Evolutionary conservation across 768 basidiomycete species (phyloP), one percentile per base, ranked within the genome.

Genomic region (Naganishia vaughanmartiniae): DNA sequence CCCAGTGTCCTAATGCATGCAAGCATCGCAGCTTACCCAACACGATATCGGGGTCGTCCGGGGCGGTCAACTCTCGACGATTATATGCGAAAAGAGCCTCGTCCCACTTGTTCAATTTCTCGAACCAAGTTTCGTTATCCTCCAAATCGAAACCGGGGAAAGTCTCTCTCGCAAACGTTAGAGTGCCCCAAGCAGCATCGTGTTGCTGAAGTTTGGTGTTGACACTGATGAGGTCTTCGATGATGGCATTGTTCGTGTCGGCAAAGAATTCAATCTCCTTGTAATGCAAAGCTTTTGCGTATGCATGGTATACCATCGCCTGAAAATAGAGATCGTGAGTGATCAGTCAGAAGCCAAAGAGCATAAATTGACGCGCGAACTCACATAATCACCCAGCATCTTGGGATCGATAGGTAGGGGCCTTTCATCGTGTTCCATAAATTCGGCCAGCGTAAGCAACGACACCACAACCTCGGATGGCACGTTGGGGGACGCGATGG

Each of bases 361-460:
- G 15, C 14, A 42, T 9, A 9, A 9, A 42, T 42, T 42, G 5
- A 42, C 5, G 42, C n/a, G n/a, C n/a, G n/a, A n/a, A 74, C 80
- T 74, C 70, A 81, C 81, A 77, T 94, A 93, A 76, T 93, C 91
- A 45, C 95, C 96, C 17, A 98, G 86, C 15, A 91, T 92, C 65
- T 91, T 87, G 75, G 93, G 89, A 75, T 96, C 93, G 71, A 98
- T 96, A 1, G 93, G 93, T 0, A 98, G 84, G 0, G 91, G 87
- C 77, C 95, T 95, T 77, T 98, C 96, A 81, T 98, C 94, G 75
- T 97, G 95, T 80, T 98, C 96, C 91, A 98, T 95, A 80, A 98
- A 98, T 79, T 99, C 96, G 4, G 93, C 93, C 30, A 98, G 86
- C 80, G 93, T 93, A 67, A 99, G 86, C 19, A 98, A 83, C 30